Base-by-base conservation (phyloP, 2,329 filamentous ascomycete species). In the Rutstroemia sydowiana region DNA sequence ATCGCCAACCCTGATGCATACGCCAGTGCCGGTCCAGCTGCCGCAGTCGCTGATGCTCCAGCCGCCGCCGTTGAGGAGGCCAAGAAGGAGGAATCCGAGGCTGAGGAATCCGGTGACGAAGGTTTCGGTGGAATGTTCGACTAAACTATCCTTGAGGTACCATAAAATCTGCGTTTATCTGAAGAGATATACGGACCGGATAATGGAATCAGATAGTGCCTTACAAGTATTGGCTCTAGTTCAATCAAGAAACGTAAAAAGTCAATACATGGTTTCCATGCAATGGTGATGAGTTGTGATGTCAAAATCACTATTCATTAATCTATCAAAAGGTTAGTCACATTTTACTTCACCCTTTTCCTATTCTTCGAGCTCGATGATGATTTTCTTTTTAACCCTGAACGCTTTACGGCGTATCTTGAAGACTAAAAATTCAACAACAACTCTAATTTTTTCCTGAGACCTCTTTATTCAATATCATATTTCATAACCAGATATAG, bases 1-100 rank as follows among this genome's bases (percentile, higher is more conserved):
- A 96, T 98, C 68, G 89, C 89, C 76, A 97, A 98, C 84, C 95
- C 95, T 65, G 93, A 98, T 51, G 89, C 89, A 51, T 98, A 97
- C 73, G 93, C 92, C 61, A 72, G 88, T 45, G 78, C 91, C 61
- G 89, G 86, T 61, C 89, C 92, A 54, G 81, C 71, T 60, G 85
- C 84, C 52, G 77, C 81, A 52, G 73, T 74, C 48, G 69, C 73
- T 44, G 71, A 73, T 55, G 74, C 73, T 57, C 72, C 71, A 51
- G 77, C 74, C 57, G 75, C 71, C 50, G 74, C 73, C 49, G 71
- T 73, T 49, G 75, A 57, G 75, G 71, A 73, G 49, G 75, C 76
- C 58, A 75, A 78, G 64, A 77, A 81, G 67, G 75, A 82, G 68
- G 80, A 84, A 65, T 77, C 81, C 62, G 75, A 83, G 64, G 83